Conservation (phyloP, 2,329 filamentous ascomycete species). For the Trichophyton benhamiae region DNA sequence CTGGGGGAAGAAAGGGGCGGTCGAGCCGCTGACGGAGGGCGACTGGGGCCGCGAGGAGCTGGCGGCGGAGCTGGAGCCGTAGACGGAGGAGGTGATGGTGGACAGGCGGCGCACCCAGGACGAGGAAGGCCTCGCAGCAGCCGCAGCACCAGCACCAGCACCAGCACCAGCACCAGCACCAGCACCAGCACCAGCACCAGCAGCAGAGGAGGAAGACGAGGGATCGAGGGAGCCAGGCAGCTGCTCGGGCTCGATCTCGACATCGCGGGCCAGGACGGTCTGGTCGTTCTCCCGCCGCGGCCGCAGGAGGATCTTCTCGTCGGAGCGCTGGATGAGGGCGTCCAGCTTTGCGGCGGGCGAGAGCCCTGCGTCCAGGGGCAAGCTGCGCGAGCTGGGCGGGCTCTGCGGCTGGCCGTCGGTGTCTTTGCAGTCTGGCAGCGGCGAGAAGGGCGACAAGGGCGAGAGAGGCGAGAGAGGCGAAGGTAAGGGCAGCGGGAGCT, state of each 20-base stretch:
- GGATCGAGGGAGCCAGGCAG: conserved; percentile 12
- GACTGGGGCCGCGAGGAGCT: conserved; percentile 41
- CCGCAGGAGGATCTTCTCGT: conserved; percentile 5
- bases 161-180: neutral
- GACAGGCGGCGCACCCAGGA: conserved; percentile 49
- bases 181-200: no score
- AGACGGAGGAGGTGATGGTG: conserved; percentile 36
- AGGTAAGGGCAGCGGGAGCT: conserved; percentile 4
- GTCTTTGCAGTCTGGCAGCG: neutral
- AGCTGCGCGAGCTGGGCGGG: neutral
- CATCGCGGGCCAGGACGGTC: conserved; percentile 19
- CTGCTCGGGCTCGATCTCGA: conserved; percentile 13
- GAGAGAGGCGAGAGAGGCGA: neutral
- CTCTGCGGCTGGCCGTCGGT: no score
- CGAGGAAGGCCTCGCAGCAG: conserved; percentile 29
- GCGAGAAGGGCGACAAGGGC: neutral
- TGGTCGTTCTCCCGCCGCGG: conserved; percentile 17
- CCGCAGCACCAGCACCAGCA: no score
- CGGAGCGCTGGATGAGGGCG: neutral
- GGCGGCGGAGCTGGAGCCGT: conserved; percentile 33
- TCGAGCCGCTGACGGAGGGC: conserved; percentile 43
- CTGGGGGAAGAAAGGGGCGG: conserved; percentile 33
- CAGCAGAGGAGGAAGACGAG: conserved; percentile 6
- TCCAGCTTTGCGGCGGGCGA: conserved; percentile 2
- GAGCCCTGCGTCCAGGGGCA: conserved; percentile 4